phyloP scores from a whole-genome alignment of 768 basidiomycete species.

The Cubamyces sp. region DNA sequence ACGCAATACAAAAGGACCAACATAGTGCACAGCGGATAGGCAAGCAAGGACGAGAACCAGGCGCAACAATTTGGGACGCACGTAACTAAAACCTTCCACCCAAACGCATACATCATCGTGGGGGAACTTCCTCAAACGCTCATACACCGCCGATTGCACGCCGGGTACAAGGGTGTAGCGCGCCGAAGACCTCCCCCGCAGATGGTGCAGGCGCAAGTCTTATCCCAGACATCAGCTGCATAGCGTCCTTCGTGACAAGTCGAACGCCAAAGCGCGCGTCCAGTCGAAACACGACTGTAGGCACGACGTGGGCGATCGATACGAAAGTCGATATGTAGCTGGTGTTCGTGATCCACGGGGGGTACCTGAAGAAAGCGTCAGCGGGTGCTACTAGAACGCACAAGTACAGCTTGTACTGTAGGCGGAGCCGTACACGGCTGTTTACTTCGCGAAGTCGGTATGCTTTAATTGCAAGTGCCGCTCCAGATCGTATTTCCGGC shows the following conservation, averaged over 20 bases:
- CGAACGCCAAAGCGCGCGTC: constrained; percentile 14
- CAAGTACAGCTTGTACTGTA: too few relatives aligned
- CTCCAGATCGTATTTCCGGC: constrained; percentile 18
- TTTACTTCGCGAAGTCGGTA: constrained; percentile 5
- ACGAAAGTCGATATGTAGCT: constrained; percentile 14
- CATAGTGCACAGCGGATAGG: not conserved
- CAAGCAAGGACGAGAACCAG: not conserved
- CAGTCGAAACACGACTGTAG: not conserved
- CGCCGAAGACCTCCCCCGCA: not conserved
- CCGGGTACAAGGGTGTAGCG: not conserved
- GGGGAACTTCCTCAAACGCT: constrained; percentile 11
- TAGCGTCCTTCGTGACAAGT: constrained; percentile 11
- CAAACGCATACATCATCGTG: constrained; percentile 10
- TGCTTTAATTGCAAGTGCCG: constrained; percentile 18
- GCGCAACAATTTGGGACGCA: not conserved
- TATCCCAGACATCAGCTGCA: constrained; percentile 20
- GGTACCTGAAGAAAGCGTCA: not conserved
- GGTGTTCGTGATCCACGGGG: constrained; percentile 8
- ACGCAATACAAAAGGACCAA: not conserved
- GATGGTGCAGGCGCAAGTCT: constrained; percentile 7
- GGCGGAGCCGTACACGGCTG: not conserved
- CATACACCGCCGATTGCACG: not conserved
- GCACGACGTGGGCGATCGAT: constrained; percentile 11
- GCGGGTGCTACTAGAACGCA: not conserved
- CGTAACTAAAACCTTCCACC: not conserved